Evolutionary conservation across 78 protist species (phyloP), one percentile per base, ranked within the genome.

Genomic region (Anaeramoeba flamelloides): DNA sequence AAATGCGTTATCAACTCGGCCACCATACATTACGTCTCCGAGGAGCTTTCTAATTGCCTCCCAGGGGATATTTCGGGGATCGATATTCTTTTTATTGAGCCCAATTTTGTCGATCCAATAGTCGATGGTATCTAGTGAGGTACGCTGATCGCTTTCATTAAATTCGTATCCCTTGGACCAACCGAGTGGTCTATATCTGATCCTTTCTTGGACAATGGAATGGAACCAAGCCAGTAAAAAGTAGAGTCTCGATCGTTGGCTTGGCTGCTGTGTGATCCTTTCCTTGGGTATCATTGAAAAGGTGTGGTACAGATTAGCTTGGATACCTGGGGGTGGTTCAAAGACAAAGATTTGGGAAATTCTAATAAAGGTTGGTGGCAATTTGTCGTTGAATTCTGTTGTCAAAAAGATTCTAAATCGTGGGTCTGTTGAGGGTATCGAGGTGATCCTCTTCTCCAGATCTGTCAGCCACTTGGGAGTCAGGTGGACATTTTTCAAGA

Each of bases 401-500:
- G 97, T 91, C 89, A 96, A 83, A 82, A 96, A 92, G 3, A 96
- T 77, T 2, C 97, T 82, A 86, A 93, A 91, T n/a, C n/a, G n/a
- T n/a, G n/a, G n/a, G n/a, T n/a, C n/a, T n/a, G n/a, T 34, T 38
- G 40, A 40, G 33, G 8, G 36, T 38, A 2, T 2, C 77, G 3
- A 78, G 40, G 1, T 36, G 41, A 96, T 87, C 82, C 84, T 85
- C 92, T 93, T 94, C 79, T 93, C 97, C 40, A 94, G 37, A 76
- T 81, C 81, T 33, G 41, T 39, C 40, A 96, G 84, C 97, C 96
- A 96, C 75, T 41, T 65, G 39, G 97, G 93, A 3, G 96, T 90
- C 22, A 96, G 86, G 85, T 96, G 99, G 38, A 94, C 94, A 86
- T 96, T 96, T 87, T 91, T 94, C 40, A 96, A 89, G 79, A 94